These are phyloP conservation scores for Triglochin maritima DNA, from an alignment of 106 monocot genomes.

Conservation along the genomic window DNA sequence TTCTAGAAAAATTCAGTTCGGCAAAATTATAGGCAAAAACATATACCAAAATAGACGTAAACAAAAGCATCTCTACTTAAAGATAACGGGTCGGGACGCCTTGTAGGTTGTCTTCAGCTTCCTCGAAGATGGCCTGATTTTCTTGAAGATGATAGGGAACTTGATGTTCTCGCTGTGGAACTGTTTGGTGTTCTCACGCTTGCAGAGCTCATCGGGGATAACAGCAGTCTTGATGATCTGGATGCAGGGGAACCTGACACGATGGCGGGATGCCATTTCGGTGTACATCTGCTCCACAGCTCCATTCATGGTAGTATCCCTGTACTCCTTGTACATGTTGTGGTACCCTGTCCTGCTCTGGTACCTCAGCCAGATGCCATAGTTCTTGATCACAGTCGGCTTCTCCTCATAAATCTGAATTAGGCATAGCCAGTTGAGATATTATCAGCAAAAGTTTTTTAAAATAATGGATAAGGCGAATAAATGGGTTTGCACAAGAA, in stretches of 20 bases:
- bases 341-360: conserved; percentile 84
- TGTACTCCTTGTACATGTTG: conserved; percentile 92
- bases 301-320: conserved; percentile 75
- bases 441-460: background rate
- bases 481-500: background rate
- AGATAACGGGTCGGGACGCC: conserved; percentile 57
- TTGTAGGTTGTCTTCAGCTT: conserved; percentile 82
- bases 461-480: background rate
- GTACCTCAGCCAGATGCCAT: conserved; percentile 77
- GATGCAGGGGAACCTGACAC: conserved; percentile 67
- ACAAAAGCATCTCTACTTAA: conserved; percentile 30
- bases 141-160: conserved; percentile 61
- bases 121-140: conserved; percentile 64
- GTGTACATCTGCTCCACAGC: conserved; percentile 83
- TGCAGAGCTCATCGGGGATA: conserved; percentile 61
- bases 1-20: no score
- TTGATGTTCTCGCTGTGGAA: conserved; percentile 76
- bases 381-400: conserved; percentile 77
- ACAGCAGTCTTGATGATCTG: conserved; percentile 84
- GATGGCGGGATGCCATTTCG: conserved; percentile 83
- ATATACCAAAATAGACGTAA: no score
- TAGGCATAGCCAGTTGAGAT: background rate
- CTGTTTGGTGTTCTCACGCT: conserved; percentile 75
- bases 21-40: no score
- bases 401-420: conserved; percentile 60